A percentile compares a stretch with the other conserved stretches of the same genome.
Conservation (phyloP, 495 filamentous ascomycete species). For the Aspergillus bridgeri region DNA sequence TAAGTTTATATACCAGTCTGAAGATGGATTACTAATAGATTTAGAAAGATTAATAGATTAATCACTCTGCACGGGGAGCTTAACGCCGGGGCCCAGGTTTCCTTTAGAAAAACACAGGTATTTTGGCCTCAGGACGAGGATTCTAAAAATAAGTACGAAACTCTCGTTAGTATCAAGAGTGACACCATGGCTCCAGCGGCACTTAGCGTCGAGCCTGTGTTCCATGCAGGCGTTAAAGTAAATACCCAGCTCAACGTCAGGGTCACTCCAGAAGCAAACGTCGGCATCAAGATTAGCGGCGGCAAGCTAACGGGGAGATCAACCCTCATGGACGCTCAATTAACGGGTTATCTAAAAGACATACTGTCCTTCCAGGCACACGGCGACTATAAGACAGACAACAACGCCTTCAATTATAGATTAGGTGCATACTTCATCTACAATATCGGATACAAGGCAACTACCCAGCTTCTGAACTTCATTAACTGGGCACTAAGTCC, state of each 20-base stretch:
- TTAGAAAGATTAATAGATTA: constrained; percentile 12
- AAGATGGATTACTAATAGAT: neutral
- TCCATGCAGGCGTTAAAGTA: constrained; percentile 19
- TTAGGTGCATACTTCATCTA: constrained; percentile 24
- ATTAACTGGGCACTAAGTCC: constrained; percentile 17
- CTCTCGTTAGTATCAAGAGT: constrained; percentile 9
- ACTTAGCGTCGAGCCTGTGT: constrained; percentile 15
- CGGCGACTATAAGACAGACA: constrained; percentile 6
- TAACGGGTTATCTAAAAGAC: constrained; percentile 17
- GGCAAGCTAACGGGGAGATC: constrained; percentile 15
- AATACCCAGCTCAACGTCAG: constrained; percentile 19
- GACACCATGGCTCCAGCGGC: constrained; percentile 10
- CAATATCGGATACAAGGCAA: constrained; percentile 23
- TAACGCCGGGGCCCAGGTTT: constrained; percentile 19
- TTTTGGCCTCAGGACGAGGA: constrained; percentile 30
- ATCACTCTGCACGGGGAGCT: constrained; percentile 18
- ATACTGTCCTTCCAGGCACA: constrained; percentile 22
- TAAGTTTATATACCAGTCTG: constrained; percentile 3
- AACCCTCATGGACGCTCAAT: constrained; percentile 23
- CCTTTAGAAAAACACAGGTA: constrained; percentile 26
- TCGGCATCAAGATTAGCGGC: constrained; percentile 24
- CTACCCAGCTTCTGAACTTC: constrained; percentile 19
- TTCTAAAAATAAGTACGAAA: constrained; percentile 10
- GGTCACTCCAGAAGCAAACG: constrained; percentile 21
- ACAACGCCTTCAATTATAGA: constrained; percentile 4